These are phyloP conservation scores for Hibiscus trionum DNA, from an alignment of 345 rosid genomes.

Conservation along the genomic window DNA sequence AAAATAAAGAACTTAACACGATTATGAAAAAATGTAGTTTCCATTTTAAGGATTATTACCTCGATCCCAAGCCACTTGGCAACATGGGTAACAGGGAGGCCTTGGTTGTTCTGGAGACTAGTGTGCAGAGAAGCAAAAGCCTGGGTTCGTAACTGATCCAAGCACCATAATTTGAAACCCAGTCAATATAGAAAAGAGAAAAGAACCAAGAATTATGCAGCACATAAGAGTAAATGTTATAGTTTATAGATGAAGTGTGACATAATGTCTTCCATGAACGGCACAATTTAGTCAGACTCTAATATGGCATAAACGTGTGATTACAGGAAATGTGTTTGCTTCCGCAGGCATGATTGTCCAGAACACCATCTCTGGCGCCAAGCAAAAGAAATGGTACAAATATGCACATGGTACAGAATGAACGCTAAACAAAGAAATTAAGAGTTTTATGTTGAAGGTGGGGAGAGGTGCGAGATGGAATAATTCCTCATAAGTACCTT, in stretches of 20 bases:
- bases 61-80: slow-evolving; percentile 93
- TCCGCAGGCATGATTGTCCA: not conserved
- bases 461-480: not conserved
- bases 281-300: not conserved
- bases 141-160: slow-evolving; percentile 73
- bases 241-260: slow-evolving; percentile 1
- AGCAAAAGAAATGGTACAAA: not conserved
- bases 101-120: slow-evolving; percentile 81
- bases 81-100: slow-evolving; percentile 66
- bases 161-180: slow-evolving; percentile 15
- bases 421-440: not conserved
- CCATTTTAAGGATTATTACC: slow-evolving; percentile 32
- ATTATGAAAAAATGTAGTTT: not conserved
- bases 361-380: not conserved
- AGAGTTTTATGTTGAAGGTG: not conserved
- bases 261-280: not conserved
- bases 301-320: not conserved
- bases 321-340: not conserved
- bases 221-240: slow-evolving; percentile 12
- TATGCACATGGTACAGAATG: not conserved
- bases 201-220: slow-evolving; percentile 7
- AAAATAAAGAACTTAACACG: slow-evolving; percentile 9
- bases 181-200: not conserved
- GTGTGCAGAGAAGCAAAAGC: slow-evolving; percentile 85
- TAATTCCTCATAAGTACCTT: slow-evolving; percentile 62